Base-by-base conservation (phyloP, 371 early-diverging fungal genomes). In the Encephalitozoon intestinalis region DNA sequence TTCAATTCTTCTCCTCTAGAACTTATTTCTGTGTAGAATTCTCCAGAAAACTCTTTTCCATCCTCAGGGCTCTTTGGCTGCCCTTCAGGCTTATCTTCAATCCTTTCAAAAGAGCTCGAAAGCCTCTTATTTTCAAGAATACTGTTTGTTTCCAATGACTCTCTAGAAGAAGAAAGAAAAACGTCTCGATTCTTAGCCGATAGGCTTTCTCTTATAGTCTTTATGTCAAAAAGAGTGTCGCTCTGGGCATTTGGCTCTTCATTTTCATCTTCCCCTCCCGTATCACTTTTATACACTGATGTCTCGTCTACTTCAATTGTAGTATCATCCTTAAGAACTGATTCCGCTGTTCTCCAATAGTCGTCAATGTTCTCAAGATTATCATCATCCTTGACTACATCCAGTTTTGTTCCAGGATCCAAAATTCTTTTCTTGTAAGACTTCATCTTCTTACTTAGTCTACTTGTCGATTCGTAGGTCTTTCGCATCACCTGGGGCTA, bases 331-430 rank as follows among this genome's bases (percentile, higher is more conserved):
- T 63, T 71, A 37, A 77, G 63, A 1, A 74, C 71, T 18, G 67
- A 44, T 11, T 65, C 69, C 18, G 79, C 81, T 11, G 65, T 72
- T 2, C 53, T 54, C 79, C 79, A 82, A 30, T 76, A 82, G 21
- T 75, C 82, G 67, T 79, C 79, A 41, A 82, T 75, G 73, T 78
- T 78, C 64, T 81, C 81, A 8, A 81, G 41, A 49, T 74, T 53
- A 68, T 81, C 76, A 6, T 75, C 76, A 37, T 81, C 81, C 23
- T 66, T 70, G 37, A 70, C 70, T 11, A 81, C 63, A 34, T 73
- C 65, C 15, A 76, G 21, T 11, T 43, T 65, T 63, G 70, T 53
- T 31, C 52, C 63, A 7, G 63, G 46, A 34, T 78, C 72, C 2
- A 81, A 54, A 37, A 64, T 70, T 37, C 77, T 78, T 63, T 67